Evolutionary conservation across 257 asterid genomes (phyloP), one percentile per base, ranked within the genome.

Genomic region (Solanum arcanum): DNA sequence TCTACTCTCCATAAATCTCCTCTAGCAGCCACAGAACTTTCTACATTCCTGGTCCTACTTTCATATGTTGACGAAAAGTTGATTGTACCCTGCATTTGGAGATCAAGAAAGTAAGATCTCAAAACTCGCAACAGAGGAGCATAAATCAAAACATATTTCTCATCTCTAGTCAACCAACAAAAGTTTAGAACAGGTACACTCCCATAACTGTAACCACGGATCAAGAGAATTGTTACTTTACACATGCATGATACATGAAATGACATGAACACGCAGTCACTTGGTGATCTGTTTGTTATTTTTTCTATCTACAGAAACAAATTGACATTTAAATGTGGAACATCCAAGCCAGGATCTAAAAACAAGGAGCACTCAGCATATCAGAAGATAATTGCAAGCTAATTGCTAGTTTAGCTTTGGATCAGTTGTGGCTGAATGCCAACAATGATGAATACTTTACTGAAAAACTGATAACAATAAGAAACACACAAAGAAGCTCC

Each of bases 1-100:
- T 97, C 99, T 59, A 97, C 94, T 90, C 99, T 95, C 99, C 99
- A 97, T 87, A 96, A 87, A 91, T 97, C 99, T 90, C 99, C 99
- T 83, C 97, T 93, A 52, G 99, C 98, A 83, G 91, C 92, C 90
- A 97, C 87, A 83, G 98, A 94, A 90, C 97, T 96, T 88, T 96
- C 98, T 5, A 96, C 73, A 33, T 89, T 94, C 78, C 92, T 92
- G 11, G 93, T 95, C 89, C 98, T 90, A 88, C 98, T 95, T 89
- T 94, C 95, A 87, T 95, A 97, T 16, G 95, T 94, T 73, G 99
- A 93, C 83, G 99, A 91, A 80, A 95, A 74, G 90, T 97, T 97
- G 90, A 97, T 6, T 9, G 94, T 90, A 29, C 99, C 99, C 98
- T 97, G 94, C 90, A 91, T 47, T 60, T 8, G n/a, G 77, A 42